Base-by-base conservation (phyloP, 306 rosid genomes). In the Pyrus pyrifolia region DNA sequence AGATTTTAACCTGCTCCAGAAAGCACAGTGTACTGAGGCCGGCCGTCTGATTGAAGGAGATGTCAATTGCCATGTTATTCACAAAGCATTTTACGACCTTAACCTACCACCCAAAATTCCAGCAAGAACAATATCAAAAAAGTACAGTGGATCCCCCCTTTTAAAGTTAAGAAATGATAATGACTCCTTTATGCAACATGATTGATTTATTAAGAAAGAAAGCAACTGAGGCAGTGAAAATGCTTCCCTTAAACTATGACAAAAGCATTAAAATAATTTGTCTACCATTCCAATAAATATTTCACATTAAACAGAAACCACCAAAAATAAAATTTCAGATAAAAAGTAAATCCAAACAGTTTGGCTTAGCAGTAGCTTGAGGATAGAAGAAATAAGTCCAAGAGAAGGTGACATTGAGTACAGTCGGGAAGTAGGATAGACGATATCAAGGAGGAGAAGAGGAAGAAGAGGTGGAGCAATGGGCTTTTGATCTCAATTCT, bases 41-140 rank as follows among this genome's bases (percentile, higher is more conserved):
- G 9, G 91, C 84, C 70, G 81, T 65, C 79, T 91, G 96, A 70
- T 91, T 91, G 78, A 91, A 91, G 9, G 96, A 89, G 25, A 91
- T 87, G 77, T 91, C 96, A 38, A 89, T 83, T 21, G 89, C 85
- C 49, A 87, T 79, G 72, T 76, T 71, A 73, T 84, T 87, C 79
- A 89, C 89, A 0, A 80, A 84, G 80, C 89, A 89, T 67, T 91
- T 91, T 59, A 91, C 87, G 17, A 91, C 72, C 80, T 75, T 85
- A 18, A 91, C 96, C 96, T 91, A 89, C 75, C 72, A 70, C 66
- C 65, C 79, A 83, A 81, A 68, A 78, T 76, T 72, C 38, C 58
- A 78, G 78, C 69, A 79, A 72, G 8, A 75, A 72, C 10, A 67
- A 53, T 27, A 17, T n/a, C 0, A 40, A 22, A 71, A 38, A 40